Conservation (phyloP, 305 asterid species). For the Fraxinus ornus region DNA sequence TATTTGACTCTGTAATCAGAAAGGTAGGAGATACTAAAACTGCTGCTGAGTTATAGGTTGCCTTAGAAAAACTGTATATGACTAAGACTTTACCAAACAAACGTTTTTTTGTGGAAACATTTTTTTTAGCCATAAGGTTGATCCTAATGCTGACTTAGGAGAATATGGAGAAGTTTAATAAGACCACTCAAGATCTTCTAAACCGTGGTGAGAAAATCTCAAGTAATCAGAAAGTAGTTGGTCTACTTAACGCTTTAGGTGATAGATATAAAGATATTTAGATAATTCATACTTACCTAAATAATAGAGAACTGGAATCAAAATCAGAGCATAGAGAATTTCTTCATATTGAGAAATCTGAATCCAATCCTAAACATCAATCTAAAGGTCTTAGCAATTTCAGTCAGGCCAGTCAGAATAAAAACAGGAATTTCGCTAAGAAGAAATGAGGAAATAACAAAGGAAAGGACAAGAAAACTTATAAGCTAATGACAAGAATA, state of each 20-base stretch:
- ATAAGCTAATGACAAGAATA: no score
- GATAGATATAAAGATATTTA: background rate
- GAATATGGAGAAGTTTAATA: background rate
- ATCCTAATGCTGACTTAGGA: background rate
- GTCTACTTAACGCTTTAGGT: background rate
- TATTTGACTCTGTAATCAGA: background rate
- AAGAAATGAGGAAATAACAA: background rate
- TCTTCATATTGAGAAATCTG: background rate
- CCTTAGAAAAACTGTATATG: background rate
- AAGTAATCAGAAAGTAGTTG: background rate
- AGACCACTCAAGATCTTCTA: background rate
- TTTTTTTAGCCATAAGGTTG: background rate
- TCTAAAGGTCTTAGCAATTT: background rate
- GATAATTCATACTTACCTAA: background rate
- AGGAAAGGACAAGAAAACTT: background rate
- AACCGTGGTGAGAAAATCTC: background rate
- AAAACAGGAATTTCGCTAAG: background rate
- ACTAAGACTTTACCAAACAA: background rate
- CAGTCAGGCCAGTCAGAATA: background rate
- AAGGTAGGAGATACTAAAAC: background rate
- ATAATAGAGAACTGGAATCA: background rate
- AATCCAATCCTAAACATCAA: no score
- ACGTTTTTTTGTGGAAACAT: background rate
- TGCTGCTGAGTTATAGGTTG: background rate
- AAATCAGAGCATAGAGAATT: no score